A percentile compares a stretch with the other conserved stretches of the same genome.
Evolutionary conservation across 305 asterid species (phyloP).

Genomic region (Lippia alba): DNA sequence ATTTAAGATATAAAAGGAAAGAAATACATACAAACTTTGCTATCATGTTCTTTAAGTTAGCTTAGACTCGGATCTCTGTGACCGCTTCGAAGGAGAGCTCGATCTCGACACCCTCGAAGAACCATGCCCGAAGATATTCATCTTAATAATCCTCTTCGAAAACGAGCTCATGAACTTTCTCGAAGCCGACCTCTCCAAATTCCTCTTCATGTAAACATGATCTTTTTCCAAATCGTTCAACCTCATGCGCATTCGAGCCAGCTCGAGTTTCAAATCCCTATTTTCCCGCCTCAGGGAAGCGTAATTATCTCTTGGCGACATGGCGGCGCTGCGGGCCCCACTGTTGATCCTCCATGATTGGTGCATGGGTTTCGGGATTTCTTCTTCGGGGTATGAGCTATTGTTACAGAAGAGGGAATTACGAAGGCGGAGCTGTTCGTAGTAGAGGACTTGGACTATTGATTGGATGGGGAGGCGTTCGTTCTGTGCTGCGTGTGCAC

Average conservation of each 20-base stretch:
- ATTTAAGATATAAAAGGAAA: neutral
- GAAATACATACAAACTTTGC: conserved; percentile 33
- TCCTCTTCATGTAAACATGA: conserved; percentile 93
- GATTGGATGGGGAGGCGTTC: conserved; percentile 97
- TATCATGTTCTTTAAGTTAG: conserved; percentile 60
- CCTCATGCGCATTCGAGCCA: conserved; percentile 91
- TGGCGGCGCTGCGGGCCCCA: conserved; percentile 90
- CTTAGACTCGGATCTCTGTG: conserved; percentile 77
- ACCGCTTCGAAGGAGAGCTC: conserved; percentile 78
- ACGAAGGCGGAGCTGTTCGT: conserved; percentile 86
- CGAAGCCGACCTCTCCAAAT: conserved; percentile 74
- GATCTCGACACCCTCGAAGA: conserved; percentile 75
- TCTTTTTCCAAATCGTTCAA: conserved; percentile 92
- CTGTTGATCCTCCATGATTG: conserved; percentile 89
- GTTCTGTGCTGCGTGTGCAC: conserved; percentile 96
- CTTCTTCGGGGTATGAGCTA: conserved; percentile 73
- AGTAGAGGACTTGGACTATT: conserved; percentile 87
- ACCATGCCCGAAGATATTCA: conserved; percentile 70
- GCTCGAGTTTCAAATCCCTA: conserved; percentile 88
- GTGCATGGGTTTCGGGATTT: conserved; percentile 67
- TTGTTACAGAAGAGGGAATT: conserved; percentile 54
- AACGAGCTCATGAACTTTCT: conserved; percentile 75
- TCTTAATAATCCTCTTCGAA: conserved; percentile 70
- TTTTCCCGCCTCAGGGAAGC: conserved; percentile 93
- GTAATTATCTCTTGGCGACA: conserved; percentile 92